Evolutionary conservation across 129 eudicot species (phyloP).

Genomic region (Tanacetum coccineum): DNA sequence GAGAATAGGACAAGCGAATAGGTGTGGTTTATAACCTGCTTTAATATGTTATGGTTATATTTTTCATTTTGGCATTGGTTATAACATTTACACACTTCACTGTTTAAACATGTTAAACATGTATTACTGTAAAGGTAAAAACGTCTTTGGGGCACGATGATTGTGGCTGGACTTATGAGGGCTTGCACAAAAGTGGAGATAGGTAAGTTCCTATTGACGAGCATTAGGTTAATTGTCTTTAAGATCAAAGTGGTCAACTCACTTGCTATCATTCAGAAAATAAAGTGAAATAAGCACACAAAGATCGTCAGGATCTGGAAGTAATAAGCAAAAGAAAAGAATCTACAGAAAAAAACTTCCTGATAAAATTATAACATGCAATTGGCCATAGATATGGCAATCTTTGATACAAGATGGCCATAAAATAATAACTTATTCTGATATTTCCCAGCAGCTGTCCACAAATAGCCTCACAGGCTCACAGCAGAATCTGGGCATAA

Average conservation of each 20-base stretch:
- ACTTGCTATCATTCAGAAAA: too few species aligned
- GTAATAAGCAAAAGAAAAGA: not conserved
- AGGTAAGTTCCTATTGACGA: not conserved
- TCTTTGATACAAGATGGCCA: not conserved
- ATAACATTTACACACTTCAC: slow-evolving; percentile 6
- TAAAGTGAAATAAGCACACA: not conserved
- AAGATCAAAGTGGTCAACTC: not conserved
- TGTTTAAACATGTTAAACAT: not conserved
- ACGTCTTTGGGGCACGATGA: not conserved
- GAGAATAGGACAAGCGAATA: not conserved
- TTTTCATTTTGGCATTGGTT: not conserved
- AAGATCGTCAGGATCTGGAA: not conserved
- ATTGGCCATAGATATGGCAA: not conserved
- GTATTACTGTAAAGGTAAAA: slow-evolving; percentile 3
- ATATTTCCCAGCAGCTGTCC: slow-evolving; percentile 5
- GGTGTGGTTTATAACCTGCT: not conserved
- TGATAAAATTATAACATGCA: not conserved
- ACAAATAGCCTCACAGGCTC: not conserved
- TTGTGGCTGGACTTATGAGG: slow-evolving; percentile 1
- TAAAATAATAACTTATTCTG: too few species aligned
- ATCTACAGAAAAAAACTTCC: not conserved
- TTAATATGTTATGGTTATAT: not conserved
- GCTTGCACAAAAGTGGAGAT: not conserved
- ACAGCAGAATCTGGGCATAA: not conserved
- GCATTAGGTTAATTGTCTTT: not conserved